These are phyloP conservation scores for Phlegmacium glaucopus DNA, from an alignment of 768 basidiomycete species.

Conservation along the genomic window DNA sequence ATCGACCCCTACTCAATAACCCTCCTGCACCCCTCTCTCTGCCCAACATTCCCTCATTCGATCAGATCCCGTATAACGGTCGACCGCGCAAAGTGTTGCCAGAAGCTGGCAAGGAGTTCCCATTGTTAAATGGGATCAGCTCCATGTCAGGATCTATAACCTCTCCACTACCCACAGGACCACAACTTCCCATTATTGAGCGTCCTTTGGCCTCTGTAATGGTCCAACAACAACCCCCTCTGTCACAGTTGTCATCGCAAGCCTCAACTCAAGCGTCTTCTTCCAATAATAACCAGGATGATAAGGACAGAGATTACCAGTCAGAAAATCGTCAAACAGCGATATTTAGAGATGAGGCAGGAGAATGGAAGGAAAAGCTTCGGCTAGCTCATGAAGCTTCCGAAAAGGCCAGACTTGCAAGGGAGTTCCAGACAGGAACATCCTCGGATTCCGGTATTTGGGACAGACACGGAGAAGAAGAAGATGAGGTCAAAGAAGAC, in stretches of 20 bases:
- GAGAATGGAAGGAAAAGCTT: conserved; percentile 83
- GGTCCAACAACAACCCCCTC: conserved; percentile 33
- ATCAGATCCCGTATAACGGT: conserved; percentile 70
- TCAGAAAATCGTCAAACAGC: conserved; percentile 59
- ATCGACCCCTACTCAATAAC: conserved; percentile 73
- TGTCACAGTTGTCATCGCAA: conserved; percentile 32
- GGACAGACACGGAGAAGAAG: conserved; percentile 53
- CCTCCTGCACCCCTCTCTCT: conserved; percentile 60
- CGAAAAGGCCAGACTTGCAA: conserved; percentile 46
- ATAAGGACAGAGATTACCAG: conserved; percentile 46
- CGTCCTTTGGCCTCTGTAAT: conserved; percentile 44
- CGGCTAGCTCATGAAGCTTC: conserved; percentile 61
- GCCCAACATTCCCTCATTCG: conserved; percentile 72
- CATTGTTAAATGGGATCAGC: conserved; percentile 58
- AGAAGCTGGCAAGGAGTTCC: conserved; percentile 71
- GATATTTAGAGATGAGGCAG: conserved; percentile 83
- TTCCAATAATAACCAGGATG: conserved; percentile 21
- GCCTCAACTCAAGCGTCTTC: conserved; percentile 28
- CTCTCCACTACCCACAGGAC: conserved; percentile 41
- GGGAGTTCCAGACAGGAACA: conserved; percentile 32
- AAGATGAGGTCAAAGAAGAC: conserved; percentile 70
- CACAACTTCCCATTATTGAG: conserved; percentile 42
- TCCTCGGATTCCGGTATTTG: conserved; percentile 39
- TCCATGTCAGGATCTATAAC: conserved; percentile 50
- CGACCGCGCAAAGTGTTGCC: conserved; percentile 80